Evolutionary conservation across 176 grass and related monocot genomes (phyloP).

Genomic region (Triticum timopheevii): DNA sequence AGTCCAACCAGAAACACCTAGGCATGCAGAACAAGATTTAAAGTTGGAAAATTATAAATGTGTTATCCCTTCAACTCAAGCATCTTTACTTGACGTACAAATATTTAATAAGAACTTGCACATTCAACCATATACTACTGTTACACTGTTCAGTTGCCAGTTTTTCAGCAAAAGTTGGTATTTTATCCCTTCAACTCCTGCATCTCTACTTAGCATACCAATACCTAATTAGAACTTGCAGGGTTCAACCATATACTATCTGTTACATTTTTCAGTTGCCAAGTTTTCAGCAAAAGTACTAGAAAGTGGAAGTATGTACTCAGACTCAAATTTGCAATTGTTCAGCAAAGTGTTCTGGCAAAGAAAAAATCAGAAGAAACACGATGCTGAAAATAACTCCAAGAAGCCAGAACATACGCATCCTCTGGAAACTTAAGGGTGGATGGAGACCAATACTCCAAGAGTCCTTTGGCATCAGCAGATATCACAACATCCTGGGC

Average conservation of each 20-base stretch:
- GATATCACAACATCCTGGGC: conserved; percentile 71
- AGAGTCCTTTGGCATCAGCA: conserved; percentile 71
- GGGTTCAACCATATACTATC: background rate
- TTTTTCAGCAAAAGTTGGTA: background rate
- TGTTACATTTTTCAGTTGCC: background rate
- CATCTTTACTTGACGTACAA: background rate
- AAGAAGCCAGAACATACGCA: conserved; percentile 49
- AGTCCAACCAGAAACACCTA: conserved; percentile 11
- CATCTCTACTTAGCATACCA: background rate
- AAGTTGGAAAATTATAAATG: background rate
- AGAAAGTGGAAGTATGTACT: background rate
- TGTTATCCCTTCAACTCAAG: no score
- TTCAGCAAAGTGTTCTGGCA: background rate
- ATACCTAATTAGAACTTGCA: background rate
- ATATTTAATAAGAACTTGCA: background rate
- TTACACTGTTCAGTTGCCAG: background rate
- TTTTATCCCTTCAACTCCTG: background rate
- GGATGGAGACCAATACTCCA: conserved; percentile 92
- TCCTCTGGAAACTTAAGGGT: conserved; percentile 80
- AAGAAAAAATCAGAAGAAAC: conserved; percentile 7
- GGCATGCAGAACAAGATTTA: background rate
- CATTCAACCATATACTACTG: background rate
- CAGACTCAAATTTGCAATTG: background rate
- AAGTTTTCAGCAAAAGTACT: conserved; percentile 10
- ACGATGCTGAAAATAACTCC: background rate